These are phyloP conservation scores for Davidsoniella australis DNA, from an alignment of 2,329 filamentous ascomycete genomes.

Conservation along the genomic window DNA sequence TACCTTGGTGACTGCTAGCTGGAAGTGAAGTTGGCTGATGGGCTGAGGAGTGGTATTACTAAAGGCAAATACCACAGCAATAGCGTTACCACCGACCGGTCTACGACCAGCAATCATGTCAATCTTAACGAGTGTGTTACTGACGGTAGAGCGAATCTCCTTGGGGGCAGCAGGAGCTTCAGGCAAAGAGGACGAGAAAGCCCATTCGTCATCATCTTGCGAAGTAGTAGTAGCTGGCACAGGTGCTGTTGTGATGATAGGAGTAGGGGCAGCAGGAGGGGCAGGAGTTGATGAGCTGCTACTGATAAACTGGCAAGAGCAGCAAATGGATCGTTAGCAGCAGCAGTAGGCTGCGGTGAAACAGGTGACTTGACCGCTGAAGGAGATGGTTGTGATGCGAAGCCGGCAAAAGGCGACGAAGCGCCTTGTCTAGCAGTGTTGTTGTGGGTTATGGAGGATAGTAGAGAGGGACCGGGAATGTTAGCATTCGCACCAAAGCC, in stretches of 20 bases:
- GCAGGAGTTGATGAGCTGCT: conserved; percentile 15
- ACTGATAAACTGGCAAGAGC: conserved; percentile 22
- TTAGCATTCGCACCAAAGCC: conserved; percentile 57
- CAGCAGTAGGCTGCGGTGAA: conserved; percentile 17
- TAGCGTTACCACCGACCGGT: conserved; percentile 33
- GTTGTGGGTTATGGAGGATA: conserved; percentile 46
- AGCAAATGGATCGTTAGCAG: conserved; percentile 32
- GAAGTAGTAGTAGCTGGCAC: conserved; percentile 19
- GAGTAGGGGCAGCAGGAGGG: conserved; percentile 17
- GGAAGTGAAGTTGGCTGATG: conserved; percentile 70
- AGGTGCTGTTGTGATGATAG: conserved; percentile 16
- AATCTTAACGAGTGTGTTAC: conserved; percentile 53
- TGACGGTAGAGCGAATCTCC: conserved; percentile 48
- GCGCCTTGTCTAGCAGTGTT: conserved; percentile 31
- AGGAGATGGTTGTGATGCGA: conserved; percentile 28
- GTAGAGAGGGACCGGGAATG: conserved; percentile 45
- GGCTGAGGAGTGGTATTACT: conserved; percentile 60
- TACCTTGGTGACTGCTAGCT: conserved; percentile 88
- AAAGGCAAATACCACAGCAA: conserved; percentile 63
- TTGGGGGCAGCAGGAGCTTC: conserved; percentile 34
- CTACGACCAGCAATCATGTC: conserved; percentile 53
- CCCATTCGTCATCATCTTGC: conserved; percentile 77
- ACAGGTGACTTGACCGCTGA: too few relatives aligned
- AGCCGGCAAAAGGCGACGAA: conserved; percentile 25
- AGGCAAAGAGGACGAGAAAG: conserved; percentile 75